Evolutionary conservation across 495 filamentous ascomycete genomes (phyloP).

Genomic region (Bombardia bombarda): DNA sequence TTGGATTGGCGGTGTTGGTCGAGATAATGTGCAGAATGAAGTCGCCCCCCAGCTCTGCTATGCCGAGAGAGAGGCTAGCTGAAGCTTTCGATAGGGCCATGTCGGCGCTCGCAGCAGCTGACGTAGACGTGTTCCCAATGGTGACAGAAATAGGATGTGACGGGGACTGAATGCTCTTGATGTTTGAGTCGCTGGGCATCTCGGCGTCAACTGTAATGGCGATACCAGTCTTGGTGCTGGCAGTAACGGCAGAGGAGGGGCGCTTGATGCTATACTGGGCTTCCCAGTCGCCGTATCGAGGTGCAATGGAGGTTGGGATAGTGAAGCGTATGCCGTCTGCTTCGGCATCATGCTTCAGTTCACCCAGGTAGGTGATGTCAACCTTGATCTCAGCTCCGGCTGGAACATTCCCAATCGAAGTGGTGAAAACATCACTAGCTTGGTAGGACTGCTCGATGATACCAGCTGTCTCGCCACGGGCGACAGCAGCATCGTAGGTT

Average conservation of each 20-base stretch:
- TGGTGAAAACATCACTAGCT: constrained; percentile 56
- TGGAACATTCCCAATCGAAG: constrained; percentile 56
- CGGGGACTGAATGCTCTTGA: constrained; percentile 54
- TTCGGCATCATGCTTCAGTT: constrained; percentile 59
- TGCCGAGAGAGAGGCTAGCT: constrained; percentile 47
- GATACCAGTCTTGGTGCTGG: constrained; percentile 33
- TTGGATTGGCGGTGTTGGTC: constrained; percentile 46
- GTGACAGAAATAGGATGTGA: constrained; percentile 59
- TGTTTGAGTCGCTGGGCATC: constrained; percentile 45
- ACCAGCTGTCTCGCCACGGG: constrained; percentile 50
- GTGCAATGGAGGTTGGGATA: constrained; percentile 54
- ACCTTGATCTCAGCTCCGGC: constrained; percentile 43
- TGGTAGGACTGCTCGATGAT: constrained; percentile 51
- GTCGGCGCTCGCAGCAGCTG: constrained; percentile 23
- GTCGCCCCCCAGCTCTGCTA: constrained; percentile 39
- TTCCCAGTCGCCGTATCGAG: constrained; percentile 60
- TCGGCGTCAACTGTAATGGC: constrained; percentile 52
- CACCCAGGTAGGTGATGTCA: constrained; percentile 55
- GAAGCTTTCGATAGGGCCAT: constrained; percentile 50
- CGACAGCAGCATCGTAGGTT: constrained; percentile 46
- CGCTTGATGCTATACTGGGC: constrained; percentile 25
- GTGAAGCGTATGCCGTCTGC: constrained; percentile 56
- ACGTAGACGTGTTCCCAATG: constrained; percentile 47
- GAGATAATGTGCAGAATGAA: constrained; percentile 49
- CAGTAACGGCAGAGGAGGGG: not conserved